Percentiles rank a stretch among this genome's conserved stretches.
phyloP scores from a whole-genome alignment of 2,329 filamentous ascomycete species.

The Fusarium caatingaense region DNA sequence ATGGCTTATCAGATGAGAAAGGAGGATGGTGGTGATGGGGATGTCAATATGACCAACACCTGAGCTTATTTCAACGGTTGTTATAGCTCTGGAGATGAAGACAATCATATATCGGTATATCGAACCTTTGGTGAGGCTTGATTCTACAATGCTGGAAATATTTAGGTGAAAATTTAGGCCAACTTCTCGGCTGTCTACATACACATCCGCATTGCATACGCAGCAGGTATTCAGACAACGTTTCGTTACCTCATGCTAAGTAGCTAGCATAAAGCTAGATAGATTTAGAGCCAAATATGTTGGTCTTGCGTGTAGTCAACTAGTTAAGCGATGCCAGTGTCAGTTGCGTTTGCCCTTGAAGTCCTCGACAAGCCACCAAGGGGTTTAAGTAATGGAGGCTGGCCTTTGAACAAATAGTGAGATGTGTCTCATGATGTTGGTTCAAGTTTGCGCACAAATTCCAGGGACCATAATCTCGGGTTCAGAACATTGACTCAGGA shows the following conservation, averaged over 20 bases:
- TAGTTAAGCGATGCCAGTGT: not conserved
- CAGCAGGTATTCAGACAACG: not conserved
- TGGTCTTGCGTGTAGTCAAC: not conserved
- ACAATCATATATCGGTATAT: not conserved
- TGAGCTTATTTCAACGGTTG: conserved; percentile 11
- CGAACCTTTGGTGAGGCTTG: not conserved
- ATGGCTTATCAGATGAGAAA: conserved; percentile 71
- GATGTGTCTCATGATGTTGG: conserved; percentile 9
- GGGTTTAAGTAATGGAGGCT: conserved; percentile 14
- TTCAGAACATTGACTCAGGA: conserved; percentile 6
- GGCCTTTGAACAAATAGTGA: not conserved
- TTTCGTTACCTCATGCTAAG: not conserved
- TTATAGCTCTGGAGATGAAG: not conserved
- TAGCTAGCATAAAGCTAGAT: not conserved
- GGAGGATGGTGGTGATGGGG: conserved; percentile 38
- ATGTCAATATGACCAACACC: conserved; percentile 47
- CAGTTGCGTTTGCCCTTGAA: conserved; percentile 6
- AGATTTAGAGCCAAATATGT: not conserved
- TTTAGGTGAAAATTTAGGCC: conserved; percentile 3
- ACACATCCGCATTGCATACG: not conserved
- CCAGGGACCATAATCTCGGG: conserved; percentile 2
- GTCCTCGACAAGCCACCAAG: not conserved
- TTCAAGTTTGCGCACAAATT: conserved; percentile 4
- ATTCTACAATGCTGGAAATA: not conserved
- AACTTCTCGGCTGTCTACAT: conserved; percentile 9